A percentile compares a stretch with the other conserved stretches of the same genome.
phyloP scores from a whole-genome alignment of 2,329 filamentous ascomycete genomes.

The Chaetomium strumarium region DNA sequence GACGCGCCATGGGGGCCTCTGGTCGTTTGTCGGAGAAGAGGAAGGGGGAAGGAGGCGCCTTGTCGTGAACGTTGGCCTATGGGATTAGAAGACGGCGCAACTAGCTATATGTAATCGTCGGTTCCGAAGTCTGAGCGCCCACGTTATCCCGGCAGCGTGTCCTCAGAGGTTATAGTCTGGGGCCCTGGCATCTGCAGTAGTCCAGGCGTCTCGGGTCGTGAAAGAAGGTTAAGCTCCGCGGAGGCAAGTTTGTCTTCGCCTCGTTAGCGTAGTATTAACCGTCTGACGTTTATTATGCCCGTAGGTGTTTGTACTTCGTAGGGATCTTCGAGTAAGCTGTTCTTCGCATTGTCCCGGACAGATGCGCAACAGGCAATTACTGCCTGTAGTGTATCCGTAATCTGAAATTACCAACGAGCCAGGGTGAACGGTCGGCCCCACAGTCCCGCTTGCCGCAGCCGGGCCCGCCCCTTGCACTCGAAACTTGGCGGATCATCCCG shows the following conservation, averaged over 20 bases:
- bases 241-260: not conserved
- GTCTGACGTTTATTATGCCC: too few species aligned
- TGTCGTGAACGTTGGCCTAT: not conserved
- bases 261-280: too few species aligned
- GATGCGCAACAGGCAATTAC: not conserved
- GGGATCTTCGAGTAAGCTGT: not conserved
- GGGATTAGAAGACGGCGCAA: not conserved
- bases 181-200: too few species aligned
- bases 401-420: not conserved
- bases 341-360: too few species aligned
- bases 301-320: not conserved
- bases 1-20: constrained; percentile 42
- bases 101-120: not conserved
- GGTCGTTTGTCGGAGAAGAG: not conserved
- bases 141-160: too few species aligned
- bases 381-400: too few species aligned
- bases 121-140: not conserved
- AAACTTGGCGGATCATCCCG: too few species aligned
- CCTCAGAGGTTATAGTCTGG: too few species aligned
- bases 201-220: too few species aligned
- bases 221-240: too few species aligned
- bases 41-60: not conserved
- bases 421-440: not conserved
- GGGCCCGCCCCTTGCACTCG: too few species aligned
- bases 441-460: not conserved